Conservation (phyloP, 768 basidiomycete genomes). For the Nevesoporus exiguus region DNA sequence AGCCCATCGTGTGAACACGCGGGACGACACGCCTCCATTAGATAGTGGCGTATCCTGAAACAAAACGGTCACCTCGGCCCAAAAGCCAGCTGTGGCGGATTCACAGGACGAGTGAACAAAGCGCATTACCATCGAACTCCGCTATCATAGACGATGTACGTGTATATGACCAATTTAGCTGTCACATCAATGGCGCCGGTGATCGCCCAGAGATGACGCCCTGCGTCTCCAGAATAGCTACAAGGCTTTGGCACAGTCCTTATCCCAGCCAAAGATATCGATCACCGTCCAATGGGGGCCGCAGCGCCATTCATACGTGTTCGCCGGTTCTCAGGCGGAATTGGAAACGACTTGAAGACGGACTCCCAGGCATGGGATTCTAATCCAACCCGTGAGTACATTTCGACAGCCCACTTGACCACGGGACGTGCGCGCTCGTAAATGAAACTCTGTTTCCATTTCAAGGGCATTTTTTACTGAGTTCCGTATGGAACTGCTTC, state of each 20-base stretch:
- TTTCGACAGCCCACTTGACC: constrained; percentile 1
- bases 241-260: not conserved
- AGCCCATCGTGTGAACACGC: constrained; percentile 23
- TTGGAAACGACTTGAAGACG: constrained; percentile 6
- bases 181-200: not conserved
- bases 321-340: constrained; percentile 20
- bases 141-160: constrained; percentile 4
- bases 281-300: constrained; percentile 6
- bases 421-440: not conserved
- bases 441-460: constrained; percentile 23
- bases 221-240: constrained; percentile 7
- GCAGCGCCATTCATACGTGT: not conserved
- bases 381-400: constrained; percentile 18
- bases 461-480: not conserved
- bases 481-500: not conserved
- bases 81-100: not conserved
- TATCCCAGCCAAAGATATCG: constrained; percentile 3
- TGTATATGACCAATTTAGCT: not conserved
- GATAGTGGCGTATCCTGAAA: constrained; percentile 18
- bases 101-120: constrained; percentile 1
- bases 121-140: constrained; percentile 7
- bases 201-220: constrained; percentile 10
- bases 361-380: constrained; percentile 22
- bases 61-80: not conserved
- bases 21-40: constrained; percentile 2